A percentile compares a stretch with the other conserved stretches of the same genome.
These are phyloP conservation scores for Carex myosuroides DNA, from an alignment of 176 grass and related monocot genomes.

Conservation along the genomic window DNA sequence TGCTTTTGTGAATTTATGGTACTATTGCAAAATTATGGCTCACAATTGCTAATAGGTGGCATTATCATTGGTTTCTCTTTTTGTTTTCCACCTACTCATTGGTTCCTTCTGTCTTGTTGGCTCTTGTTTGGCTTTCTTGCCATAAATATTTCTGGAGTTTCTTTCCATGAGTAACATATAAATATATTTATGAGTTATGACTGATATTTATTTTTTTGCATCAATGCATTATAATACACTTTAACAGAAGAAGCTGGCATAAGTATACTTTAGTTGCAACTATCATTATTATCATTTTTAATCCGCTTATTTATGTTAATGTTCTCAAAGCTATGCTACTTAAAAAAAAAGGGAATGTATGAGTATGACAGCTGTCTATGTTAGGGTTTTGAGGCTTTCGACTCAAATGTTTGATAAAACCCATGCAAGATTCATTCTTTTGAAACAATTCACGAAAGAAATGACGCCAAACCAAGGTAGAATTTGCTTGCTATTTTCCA, in stretches of 20 bases:
- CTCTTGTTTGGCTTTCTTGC: not conserved
- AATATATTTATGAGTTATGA: no score
- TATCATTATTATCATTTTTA: no score
- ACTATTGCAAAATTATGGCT: not conserved
- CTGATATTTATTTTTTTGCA: no score
- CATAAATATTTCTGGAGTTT: not conserved
- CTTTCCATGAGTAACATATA: not conserved
- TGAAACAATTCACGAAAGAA: not conserved
- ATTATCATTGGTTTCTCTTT: not conserved
- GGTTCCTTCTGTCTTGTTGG: not conserved
- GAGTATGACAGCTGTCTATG: not conserved
- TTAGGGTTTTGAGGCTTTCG: not conserved
- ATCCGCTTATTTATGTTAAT: no score
- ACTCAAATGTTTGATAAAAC: not conserved
- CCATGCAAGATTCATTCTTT: not conserved
- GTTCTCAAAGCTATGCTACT: no score
- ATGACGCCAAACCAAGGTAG: not conserved
- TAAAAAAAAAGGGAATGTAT: no score
- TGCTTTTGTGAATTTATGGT: not conserved
- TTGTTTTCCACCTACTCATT: not conserved
- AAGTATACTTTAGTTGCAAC: no score
- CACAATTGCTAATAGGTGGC: not conserved
- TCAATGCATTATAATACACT: no score
- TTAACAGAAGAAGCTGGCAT: no score
- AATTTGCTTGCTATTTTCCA: not conserved